Evolutionary conservation across 1,284 basidiomycete genomes (phyloP).

Genomic region (Ceratobasidium sp.): DNA sequence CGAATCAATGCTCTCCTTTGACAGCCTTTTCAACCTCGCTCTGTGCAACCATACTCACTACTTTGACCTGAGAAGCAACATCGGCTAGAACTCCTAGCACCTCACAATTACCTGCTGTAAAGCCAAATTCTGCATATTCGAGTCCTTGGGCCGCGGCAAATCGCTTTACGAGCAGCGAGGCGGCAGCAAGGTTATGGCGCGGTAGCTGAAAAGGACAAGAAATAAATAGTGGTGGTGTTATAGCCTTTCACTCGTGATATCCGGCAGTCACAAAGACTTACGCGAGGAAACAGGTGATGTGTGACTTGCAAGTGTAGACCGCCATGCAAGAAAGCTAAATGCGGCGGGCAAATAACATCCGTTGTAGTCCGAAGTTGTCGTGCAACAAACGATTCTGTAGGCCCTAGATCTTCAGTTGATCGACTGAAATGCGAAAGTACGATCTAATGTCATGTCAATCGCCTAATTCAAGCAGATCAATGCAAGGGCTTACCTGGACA

Average conservation of each 20-base stretch:
- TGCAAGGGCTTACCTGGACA: slow-evolving; percentile 60
- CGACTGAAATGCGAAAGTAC: slow-evolving; percentile 98
- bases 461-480: no score
- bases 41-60: slow-evolving; percentile 74
- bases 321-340: slow-evolving; percentile 65
- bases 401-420: slow-evolving; percentile 91
- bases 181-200: slow-evolving; percentile 87
- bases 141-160: slow-evolving; percentile 86
- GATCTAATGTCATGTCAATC: slow-evolving; percentile 64
- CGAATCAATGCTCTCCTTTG: background rate
- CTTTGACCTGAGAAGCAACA: slow-evolving; percentile 83
- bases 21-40: slow-evolving; percentile 48
- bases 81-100: slow-evolving; percentile 77
- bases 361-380: slow-evolving; percentile 96
- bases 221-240: background rate
- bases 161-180: slow-evolving; percentile 82
- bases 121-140: slow-evolving; percentile 90
- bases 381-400: slow-evolving; percentile 88
- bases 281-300: slow-evolving; percentile 94
- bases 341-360: slow-evolving; percentile 76
- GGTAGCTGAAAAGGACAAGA: slow-evolving; percentile 59
- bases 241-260: background rate
- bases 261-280: background rate
- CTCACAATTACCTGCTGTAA: slow-evolving; percentile 80
- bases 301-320: slow-evolving; percentile 91